These are phyloP conservation scores for Penicillium bialowiezense DNA, from an alignment of 495 filamentous ascomycete genomes.

Conservation along the genomic window DNA sequence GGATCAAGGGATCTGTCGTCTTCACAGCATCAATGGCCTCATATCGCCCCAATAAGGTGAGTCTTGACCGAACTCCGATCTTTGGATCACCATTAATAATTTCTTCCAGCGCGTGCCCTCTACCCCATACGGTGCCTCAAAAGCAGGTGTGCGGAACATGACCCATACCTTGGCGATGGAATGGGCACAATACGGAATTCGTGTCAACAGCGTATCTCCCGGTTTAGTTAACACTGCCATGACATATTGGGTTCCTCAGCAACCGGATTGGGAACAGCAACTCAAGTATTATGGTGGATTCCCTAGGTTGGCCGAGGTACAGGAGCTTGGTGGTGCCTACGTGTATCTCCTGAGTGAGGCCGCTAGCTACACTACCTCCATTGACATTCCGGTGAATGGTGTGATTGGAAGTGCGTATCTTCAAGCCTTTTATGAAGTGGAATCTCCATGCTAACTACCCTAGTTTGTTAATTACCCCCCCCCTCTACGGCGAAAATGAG, in stretches of 20 bases:
- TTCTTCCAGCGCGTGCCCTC: constrained; percentile 28
- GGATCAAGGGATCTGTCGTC: constrained; percentile 43
- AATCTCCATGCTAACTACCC: not conserved
- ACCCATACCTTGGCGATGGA: constrained; percentile 47
- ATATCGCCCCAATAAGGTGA: constrained; percentile 45
- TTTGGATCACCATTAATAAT: not conserved
- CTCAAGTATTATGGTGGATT: constrained; percentile 47
- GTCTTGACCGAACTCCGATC: not conserved
- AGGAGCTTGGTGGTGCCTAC: constrained; percentile 42
- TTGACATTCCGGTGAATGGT: constrained; percentile 39
- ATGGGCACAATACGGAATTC: constrained; percentile 46
- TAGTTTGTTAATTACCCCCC: constrained; percentile 22
- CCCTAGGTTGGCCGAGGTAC: constrained; percentile 33
- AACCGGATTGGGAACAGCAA: constrained; percentile 40
- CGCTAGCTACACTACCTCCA: constrained; percentile 40
- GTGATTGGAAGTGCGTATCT: constrained; percentile 29
- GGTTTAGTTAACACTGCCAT: constrained; percentile 38
- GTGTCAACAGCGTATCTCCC: constrained; percentile 40
- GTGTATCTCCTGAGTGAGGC: constrained; percentile 41
- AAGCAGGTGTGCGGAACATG: constrained; percentile 32
- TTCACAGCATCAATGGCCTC: constrained; percentile 48
- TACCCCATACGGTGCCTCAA: constrained; percentile 32
- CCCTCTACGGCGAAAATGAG: too few species aligned
- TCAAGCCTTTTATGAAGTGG: not conserved
- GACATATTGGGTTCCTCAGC: constrained; percentile 39